Evolutionary conservation across 2,329 filamentous ascomycete genomes (phyloP).

Genomic region (Lasiodiplodia sp.): DNA sequence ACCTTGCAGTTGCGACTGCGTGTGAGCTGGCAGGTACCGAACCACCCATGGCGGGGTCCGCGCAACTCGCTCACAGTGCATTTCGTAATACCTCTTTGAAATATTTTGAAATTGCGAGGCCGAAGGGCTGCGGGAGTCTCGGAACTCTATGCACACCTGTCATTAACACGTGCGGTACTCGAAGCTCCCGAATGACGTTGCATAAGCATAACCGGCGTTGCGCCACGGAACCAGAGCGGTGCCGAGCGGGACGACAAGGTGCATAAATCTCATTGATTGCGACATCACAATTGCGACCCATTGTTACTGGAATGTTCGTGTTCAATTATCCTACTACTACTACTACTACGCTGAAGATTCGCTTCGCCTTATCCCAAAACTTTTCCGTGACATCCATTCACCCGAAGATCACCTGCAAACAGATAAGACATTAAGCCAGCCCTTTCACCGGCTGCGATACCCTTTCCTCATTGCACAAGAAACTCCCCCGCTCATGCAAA

Average conservation of each 20-base stretch:
- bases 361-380: background rate
- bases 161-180: background rate
- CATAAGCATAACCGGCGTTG: background rate
- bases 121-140: too few relatives aligned
- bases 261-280: background rate
- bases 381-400: conserved; percentile 9
- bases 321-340: conserved; percentile 12
- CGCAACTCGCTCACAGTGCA: too few relatives aligned
- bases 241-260: background rate
- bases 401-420: background rate
- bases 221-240: background rate
- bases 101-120: background rate
- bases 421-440: conserved; percentile 25
- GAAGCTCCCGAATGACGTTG: background rate
- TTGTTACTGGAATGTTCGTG: conserved; percentile 13
- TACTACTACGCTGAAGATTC: background rate
- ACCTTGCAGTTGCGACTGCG: background rate
- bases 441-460: conserved; percentile 5
- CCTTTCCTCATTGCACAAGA: conserved; percentile 7
- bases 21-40: background rate
- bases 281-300: background rate
- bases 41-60: background rate
- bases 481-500: conserved; percentile 18
- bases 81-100: too few relatives aligned
- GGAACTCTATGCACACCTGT: background rate